These are phyloP conservation scores for Tylopilus sp. DNA, from an alignment of 768 basidiomycete genomes.

Conservation along the genomic window DNA sequence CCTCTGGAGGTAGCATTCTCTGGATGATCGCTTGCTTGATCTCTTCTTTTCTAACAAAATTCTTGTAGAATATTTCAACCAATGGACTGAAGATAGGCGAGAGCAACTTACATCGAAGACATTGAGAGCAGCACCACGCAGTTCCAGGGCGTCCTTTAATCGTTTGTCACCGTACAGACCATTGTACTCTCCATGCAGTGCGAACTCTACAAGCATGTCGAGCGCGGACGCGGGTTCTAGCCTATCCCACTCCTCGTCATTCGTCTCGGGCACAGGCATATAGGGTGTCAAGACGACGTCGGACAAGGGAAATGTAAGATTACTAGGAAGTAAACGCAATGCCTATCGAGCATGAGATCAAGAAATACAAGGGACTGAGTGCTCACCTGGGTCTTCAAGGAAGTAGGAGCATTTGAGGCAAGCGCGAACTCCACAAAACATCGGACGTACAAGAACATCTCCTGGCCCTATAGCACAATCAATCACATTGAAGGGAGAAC, in stretches of 20 bases:
- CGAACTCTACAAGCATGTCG: constrained; percentile 77
- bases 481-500: not conserved
- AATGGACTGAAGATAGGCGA: not conserved
- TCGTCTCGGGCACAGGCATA: constrained; percentile 74
- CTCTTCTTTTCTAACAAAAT: constrained; percentile 74
- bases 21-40: constrained; percentile 65
- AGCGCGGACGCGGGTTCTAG: constrained; percentile 77
- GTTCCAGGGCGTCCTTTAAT: constrained; percentile 63
- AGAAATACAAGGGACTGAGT: constrained; percentile 5
- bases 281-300: constrained; percentile 69
- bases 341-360: constrained; percentile 41
- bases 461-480: constrained; percentile 45
- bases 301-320: constrained; percentile 59
- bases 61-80: constrained; percentile 38
- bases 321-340: constrained; percentile 54
- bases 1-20: constrained; percentile 65
- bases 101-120: constrained; percentile 74
- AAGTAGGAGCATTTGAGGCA: constrained; percentile 89
- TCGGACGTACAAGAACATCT: constrained; percentile 58
- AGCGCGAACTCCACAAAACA: constrained; percentile 85
- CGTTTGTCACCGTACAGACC: constrained; percentile 57
- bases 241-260: constrained; percentile 92
- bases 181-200: constrained; percentile 86
- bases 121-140: constrained; percentile 71
- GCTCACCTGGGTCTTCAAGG: constrained; percentile 79